A percentile compares a stretch with the other conserved stretches of the same genome.
These are phyloP conservation scores for Myxozyma mucilagina DNA, from an alignment of 805 yeast genomes.

Conservation along the genomic window DNA sequence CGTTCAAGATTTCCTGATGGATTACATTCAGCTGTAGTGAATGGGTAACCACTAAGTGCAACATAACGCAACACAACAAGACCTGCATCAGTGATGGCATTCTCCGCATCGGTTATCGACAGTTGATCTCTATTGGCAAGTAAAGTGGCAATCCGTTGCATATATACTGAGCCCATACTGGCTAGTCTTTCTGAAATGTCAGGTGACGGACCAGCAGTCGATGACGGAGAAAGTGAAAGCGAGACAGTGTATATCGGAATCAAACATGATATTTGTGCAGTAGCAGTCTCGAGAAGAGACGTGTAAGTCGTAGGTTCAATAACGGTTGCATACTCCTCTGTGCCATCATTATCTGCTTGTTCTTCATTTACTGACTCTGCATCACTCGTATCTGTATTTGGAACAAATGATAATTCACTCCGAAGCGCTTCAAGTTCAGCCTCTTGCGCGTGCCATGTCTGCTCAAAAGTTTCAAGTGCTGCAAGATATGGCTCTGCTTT, in stretches of 20 bases:
- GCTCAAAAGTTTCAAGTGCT: slow-evolving; percentile 24
- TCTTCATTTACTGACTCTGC: neutral
- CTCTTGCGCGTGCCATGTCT: slow-evolving; percentile 22
- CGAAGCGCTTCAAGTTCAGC: slow-evolving; percentile 11
- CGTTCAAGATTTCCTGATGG: slow-evolving; percentile 20
- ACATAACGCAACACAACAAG: slow-evolving; percentile 22
- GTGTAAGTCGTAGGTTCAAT: slow-evolving; percentile 29
- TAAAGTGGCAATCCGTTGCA: slow-evolving; percentile 24
- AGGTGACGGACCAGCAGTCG: neutral
- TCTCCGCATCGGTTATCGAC: neutral
- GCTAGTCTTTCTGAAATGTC: slow-evolving; percentile 7
- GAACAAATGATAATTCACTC: neutral
- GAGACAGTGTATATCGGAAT: slow-evolving; percentile 28
- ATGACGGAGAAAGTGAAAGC: slow-evolving; percentile 7
- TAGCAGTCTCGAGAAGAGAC: slow-evolving; percentile 29
- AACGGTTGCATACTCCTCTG: slow-evolving; percentile 27
- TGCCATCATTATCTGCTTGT: neutral
- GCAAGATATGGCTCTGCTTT: slow-evolving; percentile 9
- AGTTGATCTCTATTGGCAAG: slow-evolving; percentile 13
- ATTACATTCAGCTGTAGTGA: neutral
- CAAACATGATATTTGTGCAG: slow-evolving; percentile 25
- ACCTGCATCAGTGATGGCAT: slow-evolving; percentile 19
- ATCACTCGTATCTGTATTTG: neutral
- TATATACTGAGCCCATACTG: slow-evolving; percentile 9
- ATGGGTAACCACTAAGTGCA: slow-evolving; percentile 25